Conservation (phyloP, 2,329 filamentous ascomycete genomes). For the Graphilbum sp. region DNA sequence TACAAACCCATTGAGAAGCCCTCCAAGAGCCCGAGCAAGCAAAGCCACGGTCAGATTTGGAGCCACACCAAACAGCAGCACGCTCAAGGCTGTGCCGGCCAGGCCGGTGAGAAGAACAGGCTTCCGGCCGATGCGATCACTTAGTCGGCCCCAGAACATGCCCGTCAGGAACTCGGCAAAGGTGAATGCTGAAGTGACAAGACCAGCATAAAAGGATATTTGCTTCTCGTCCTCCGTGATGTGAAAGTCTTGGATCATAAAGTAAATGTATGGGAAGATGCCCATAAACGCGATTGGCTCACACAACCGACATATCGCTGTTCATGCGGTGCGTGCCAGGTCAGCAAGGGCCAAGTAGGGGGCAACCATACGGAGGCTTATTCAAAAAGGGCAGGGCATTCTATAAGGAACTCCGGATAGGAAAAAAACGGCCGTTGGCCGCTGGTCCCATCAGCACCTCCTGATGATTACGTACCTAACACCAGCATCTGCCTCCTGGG, state of each 20-base stretch:
- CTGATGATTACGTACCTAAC: slow-evolving; percentile 20
- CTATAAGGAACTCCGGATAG: too few species aligned
- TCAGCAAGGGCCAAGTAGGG: neutral
- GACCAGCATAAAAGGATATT: slow-evolving; percentile 83
- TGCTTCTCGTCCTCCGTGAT: slow-evolving; percentile 62
- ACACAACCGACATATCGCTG: slow-evolving; percentile 86
- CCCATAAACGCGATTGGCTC: slow-evolving; percentile 99
- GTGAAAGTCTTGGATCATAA: slow-evolving; percentile 87
- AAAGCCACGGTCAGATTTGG: slow-evolving; percentile 68
- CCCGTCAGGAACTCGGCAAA: slow-evolving; percentile 90
- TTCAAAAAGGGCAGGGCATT: neutral
- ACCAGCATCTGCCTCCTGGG: slow-evolving; percentile 21
- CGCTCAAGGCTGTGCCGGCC: slow-evolving; percentile 79
- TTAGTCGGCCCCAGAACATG: slow-evolving; percentile 83
- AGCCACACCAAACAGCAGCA: slow-evolving; percentile 83
- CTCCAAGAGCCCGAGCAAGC: slow-evolving; percentile 74
- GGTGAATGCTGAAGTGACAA: slow-evolving; percentile 93
- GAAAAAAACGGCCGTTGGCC: too few species aligned
- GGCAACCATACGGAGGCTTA: neutral
- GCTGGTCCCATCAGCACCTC: too few species aligned
- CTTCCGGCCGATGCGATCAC: slow-evolving; percentile 83
- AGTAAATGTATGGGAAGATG: slow-evolving; percentile 96
- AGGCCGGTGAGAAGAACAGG: slow-evolving; percentile 83
- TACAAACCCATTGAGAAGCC: slow-evolving; percentile 79
- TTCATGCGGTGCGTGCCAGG: neutral